Conservation (phyloP, 2,329 filamentous ascomycete species). For the Neofusicoccum umdonicola region DNA sequence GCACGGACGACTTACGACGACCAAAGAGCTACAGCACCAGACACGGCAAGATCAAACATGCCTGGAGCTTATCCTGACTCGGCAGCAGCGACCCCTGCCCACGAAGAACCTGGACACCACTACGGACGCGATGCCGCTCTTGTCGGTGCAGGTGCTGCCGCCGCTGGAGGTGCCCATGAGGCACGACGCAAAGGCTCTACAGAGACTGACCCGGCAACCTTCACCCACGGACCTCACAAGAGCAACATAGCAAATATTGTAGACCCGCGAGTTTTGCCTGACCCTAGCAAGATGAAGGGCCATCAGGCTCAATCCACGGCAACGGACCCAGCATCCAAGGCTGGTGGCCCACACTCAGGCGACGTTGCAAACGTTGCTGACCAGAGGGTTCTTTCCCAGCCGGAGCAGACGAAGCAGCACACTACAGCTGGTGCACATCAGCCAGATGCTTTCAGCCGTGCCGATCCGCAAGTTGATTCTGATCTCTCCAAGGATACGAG, state of each 20-base stretch:
- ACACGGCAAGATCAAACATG: constrained; percentile 14
- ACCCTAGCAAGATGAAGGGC: constrained; percentile 12
- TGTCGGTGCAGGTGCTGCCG: constrained; percentile 25
- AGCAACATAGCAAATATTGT: constrained; percentile 13
- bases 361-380: constrained; percentile 26
- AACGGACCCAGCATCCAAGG: constrained; percentile 24
- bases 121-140: constrained; percentile 28
- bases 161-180: constrained; percentile 23
- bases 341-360: constrained; percentile 27
- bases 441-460: constrained; percentile 24
- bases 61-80: constrained; percentile 34
- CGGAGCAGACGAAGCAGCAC: constrained; percentile 28
- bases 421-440: constrained; percentile 24
- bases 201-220: neutral
- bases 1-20: neutral
- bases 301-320: constrained; percentile 2
- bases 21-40: neutral
- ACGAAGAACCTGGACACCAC: constrained; percentile 22
- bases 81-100: constrained; percentile 22
- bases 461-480: constrained; percentile 30
- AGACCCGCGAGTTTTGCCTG: constrained; percentile 14
- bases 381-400: constrained; percentile 26
- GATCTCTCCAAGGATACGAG: constrained; percentile 18
- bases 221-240: constrained; percentile 10
- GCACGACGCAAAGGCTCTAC: neutral